These are phyloP conservation scores for Porcisia deanei DNA, from an alignment of 208 protist genomes.

Conservation along the genomic window DNA sequence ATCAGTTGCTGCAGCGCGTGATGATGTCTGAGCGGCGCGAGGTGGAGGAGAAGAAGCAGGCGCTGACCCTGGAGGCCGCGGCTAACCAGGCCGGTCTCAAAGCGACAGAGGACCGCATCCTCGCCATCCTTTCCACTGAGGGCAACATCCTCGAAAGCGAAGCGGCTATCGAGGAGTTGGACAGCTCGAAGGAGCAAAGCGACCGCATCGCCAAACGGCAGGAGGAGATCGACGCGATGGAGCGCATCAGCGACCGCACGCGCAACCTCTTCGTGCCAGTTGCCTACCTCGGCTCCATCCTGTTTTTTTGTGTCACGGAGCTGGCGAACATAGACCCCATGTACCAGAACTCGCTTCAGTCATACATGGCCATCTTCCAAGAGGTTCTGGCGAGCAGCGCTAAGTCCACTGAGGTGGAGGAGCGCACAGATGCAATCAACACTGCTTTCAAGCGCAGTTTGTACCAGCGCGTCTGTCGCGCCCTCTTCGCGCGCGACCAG, in stretches of 20 bases:
- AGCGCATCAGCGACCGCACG: constrained; percentile 96
- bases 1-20: constrained; percentile 96
- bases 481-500: constrained; percentile 94
- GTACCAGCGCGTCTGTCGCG: constrained; percentile 90
- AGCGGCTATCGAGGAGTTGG: constrained; percentile 93
- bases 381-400: constrained; percentile 86
- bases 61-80: constrained; percentile 92
- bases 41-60: constrained; percentile 96
- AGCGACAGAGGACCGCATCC: constrained; percentile 89
- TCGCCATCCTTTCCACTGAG: constrained; percentile 89
- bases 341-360: constrained; percentile 97
- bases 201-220: constrained; percentile 95
- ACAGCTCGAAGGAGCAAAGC: constrained; percentile 94
- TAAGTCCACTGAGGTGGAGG: constrained; percentile 73
- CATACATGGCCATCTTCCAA: constrained; percentile 96
- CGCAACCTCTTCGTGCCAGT: constrained; percentile 95
- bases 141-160: constrained; percentile 96
- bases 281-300: constrained; percentile 92
- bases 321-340: constrained; percentile 96
- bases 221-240: constrained; percentile 95
- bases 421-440: constrained; percentile 83
- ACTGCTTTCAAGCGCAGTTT: constrained; percentile 85
- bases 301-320: constrained; percentile 98
- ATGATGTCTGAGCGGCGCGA: constrained; percentile 95
- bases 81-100: constrained; percentile 90